Evolutionary conservation across 306 rosid genomes (phyloP), one percentile per base, ranked within the genome.

Genomic region (Gastrolobium bilobum): DNA sequence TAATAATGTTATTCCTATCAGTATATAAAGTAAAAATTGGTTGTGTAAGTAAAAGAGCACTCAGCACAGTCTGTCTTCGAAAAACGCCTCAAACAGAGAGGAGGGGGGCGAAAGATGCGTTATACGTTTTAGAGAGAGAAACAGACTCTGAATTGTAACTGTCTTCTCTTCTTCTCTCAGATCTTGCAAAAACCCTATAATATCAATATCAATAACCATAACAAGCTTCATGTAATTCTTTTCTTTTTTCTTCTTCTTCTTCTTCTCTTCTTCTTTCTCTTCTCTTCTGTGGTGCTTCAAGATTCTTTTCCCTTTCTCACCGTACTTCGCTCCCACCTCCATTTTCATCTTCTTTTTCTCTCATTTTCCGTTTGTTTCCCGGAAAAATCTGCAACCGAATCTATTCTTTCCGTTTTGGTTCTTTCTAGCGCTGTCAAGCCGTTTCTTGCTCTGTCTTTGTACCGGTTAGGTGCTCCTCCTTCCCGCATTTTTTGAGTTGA

Each of bases 131-230:
- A 60, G 62, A 51, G 77, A 83, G 72, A 59, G 68, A 68, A 20
- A 70, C 35, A 33, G 5, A 73, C 59, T 47, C 13, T 61, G 33
- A 46, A 48, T 62, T 14, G 78, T 81, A 89, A 87, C 91, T 13
- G 85, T 56, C 84, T 85, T 50, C 66, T 68, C 50, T 20, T 72
- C 68, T 78, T 38, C 75, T 84, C 81, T 78, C 90, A 80, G 92
- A 93, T 93, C 98, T 89, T 82, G 82, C 62, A 66, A 37, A 79
- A 82, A 73, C 84, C 88, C 83, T 83, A 44, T 58, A 20, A 20
- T 4, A 20, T 14, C n/a, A 20, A 20, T 4, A 20, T 14, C n/a
- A 46, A 35, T 13, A 13, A 13, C 10, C 7, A 29, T 5, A 35
- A n/a, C 53, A 8, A 30, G 9, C 68, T 33, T 72, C 79, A 77